phyloP scores from a whole-genome alignment of 169 alveolate genomes.

The Plasmodium sp. region DNA sequence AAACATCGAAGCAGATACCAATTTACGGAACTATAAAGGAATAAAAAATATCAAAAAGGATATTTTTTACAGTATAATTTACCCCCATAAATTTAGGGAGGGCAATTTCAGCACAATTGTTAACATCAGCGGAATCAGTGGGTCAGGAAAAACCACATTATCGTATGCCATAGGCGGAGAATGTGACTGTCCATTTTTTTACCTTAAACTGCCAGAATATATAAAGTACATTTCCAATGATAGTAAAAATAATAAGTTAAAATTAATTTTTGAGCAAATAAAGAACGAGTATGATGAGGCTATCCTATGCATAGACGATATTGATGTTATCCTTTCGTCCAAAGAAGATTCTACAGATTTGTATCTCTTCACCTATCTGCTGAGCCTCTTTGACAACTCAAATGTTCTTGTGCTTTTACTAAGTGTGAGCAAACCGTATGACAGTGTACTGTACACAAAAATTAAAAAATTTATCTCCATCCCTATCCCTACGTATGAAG shows the following conservation, averaged over 20 bases:
- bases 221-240: constrained; percentile 37
- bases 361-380: constrained; percentile 52
- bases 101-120: constrained; percentile 23
- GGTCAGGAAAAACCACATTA: constrained; percentile 97
- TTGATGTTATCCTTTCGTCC: constrained; percentile 43
- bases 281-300: constrained; percentile 46
- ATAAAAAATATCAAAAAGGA: constrained; percentile 54
- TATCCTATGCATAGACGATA: constrained; percentile 64
- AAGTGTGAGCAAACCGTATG: constrained; percentile 68
- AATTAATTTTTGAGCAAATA: constrained; percentile 54
- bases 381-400: constrained; percentile 52
- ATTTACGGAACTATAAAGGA: constrained; percentile 41
- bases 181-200: constrained; percentile 83
- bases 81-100: constrained; percentile 45
- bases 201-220: constrained; percentile 82
- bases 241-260: constrained; percentile 54
- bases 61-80: constrained; percentile 48
- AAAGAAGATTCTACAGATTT: constrained; percentile 58
- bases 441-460: constrained; percentile 36
- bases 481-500: constrained; percentile 71
- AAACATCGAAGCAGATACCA: not conserved
- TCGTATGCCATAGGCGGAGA: constrained; percentile 97
- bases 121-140: constrained; percentile 95
- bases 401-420: constrained; percentile 34
- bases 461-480: constrained; percentile 54